A percentile compares a stretch with the other conserved stretches of the same genome.
These are phyloP conservation scores for Ploettnerulaceae sp. DNA, from an alignment of 2,329 filamentous ascomycete genomes.

Conservation along the genomic window DNA sequence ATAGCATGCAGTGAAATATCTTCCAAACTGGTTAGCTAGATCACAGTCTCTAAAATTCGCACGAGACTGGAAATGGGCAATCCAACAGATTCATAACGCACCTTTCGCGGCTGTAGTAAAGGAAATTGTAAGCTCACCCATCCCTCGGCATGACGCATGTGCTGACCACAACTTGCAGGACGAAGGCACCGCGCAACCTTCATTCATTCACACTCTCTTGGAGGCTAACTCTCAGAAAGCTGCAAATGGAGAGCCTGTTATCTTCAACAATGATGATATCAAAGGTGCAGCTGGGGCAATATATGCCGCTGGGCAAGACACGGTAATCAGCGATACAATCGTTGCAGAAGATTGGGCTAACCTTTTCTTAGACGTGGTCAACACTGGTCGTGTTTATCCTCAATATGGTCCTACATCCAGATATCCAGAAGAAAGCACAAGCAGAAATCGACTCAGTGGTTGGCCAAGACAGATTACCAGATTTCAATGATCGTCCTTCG, in stretches of 20 bases:
- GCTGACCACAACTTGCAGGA: slow-evolving; percentile 12
- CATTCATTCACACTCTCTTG: slow-evolving; percentile 7
- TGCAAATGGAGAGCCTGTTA: slow-evolving; percentile 4
- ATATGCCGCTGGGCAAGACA: slow-evolving; percentile 40
- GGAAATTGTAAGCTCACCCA: background rate
- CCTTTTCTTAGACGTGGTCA: too few relatives aligned
- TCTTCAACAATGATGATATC: slow-evolving; percentile 14
- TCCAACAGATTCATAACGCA: slow-evolving; percentile 40
- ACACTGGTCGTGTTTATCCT: too few relatives aligned
- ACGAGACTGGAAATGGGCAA: slow-evolving; percentile 30
- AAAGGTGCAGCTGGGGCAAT: slow-evolving; percentile 46
- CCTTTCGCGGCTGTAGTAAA: background rate
- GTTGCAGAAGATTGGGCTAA: too few relatives aligned
- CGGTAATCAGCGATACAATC: too few relatives aligned
- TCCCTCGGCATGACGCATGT: slow-evolving; percentile 37
- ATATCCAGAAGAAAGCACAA: too few relatives aligned
- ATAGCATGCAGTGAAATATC: slow-evolving; percentile 21
- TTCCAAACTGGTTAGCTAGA: slow-evolving; percentile 38
- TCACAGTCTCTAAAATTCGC: slow-evolving; percentile 29
- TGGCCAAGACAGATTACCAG: too few relatives aligned
- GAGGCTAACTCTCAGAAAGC: slow-evolving; percentile 10
- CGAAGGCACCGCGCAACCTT: slow-evolving; percentile 6
- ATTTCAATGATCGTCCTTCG: too few relatives aligned
- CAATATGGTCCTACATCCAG: too few relatives aligned
- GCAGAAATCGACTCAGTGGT: too few relatives aligned